Percentiles rank a stretch among this genome's conserved stretches.
These are phyloP conservation scores for Pyracantha coccinea DNA, from an alignment of 331 rosid genomes.

Conservation along the genomic window DNA sequence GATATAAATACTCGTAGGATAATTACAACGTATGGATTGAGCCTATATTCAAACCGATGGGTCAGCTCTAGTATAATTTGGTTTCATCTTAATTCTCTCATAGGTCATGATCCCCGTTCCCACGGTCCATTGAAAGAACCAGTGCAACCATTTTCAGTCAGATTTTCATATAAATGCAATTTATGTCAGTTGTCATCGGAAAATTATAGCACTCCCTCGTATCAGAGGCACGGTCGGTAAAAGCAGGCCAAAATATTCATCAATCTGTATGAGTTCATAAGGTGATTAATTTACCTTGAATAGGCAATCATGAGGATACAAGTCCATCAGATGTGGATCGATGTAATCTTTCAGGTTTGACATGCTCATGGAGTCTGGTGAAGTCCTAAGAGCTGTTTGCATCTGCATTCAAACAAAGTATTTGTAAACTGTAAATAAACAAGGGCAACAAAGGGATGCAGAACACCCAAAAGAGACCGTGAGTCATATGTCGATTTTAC, in stretches of 20 bases:
- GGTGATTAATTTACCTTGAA: conserved; percentile 49
- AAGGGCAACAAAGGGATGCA: background rate
- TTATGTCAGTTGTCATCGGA: background rate
- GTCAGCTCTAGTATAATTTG: background rate
- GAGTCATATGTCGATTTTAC: background rate
- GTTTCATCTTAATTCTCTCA: background rate
- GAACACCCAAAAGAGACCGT: background rate
- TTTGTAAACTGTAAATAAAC: background rate
- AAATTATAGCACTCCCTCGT: background rate
- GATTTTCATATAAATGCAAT: background rate
- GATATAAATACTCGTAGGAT: background rate
- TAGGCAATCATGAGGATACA: conserved; percentile 96
- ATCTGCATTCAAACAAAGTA: conserved; percentile 48
- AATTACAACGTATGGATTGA: no score
- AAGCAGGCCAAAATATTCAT: background rate
- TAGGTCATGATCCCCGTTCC: background rate
- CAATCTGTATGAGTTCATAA: background rate
- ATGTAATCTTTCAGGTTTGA: conserved; percentile 69
- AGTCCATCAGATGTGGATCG: conserved; percentile 85
- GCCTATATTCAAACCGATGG: background rate
- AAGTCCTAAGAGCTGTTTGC: conserved; percentile 68
- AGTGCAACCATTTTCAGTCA: background rate
- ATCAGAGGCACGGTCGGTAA: background rate
- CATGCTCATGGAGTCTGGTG: conserved; percentile 73
- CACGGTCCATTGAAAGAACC: background rate